Base-by-base conservation (phyloP, 2,329 filamentous ascomycete genomes). In the Fusarium verrucosum region DNA sequence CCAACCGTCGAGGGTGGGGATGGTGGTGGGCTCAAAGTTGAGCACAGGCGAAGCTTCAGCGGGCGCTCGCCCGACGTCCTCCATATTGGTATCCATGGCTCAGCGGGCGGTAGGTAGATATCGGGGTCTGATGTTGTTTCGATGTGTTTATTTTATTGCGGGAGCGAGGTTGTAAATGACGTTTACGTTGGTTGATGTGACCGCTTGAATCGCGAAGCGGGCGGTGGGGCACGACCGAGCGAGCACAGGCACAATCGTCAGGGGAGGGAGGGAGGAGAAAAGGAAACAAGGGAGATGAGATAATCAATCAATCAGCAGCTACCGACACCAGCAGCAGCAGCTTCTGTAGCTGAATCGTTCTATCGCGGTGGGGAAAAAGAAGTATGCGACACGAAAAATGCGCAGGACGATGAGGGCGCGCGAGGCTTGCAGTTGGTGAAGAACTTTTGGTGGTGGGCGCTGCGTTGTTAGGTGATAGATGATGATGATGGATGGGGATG, bases 51-150 rank as follows among this genome's bases (percentile, higher is more conserved):
- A 87, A 72, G 97, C 80, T 75, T 90, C 90, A 77, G 92, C 86
- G 68, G 93, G 91, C 74, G 91, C 89, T 81, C 94, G 92, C 75
- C 90, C 91, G 72, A 96, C 93, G 78, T 99, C 95, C 83, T 97
- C 94, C 95, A 99, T 99, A 81, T 96, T 97, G 76, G 93, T 96
- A 80, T 99, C 94, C 93, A 97, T 97, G 65, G 59, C 58, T 52
- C 37, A 61, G 53, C 17, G 26, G 19, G n/a, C n/a, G n/a, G n/a
- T n/a, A n/a, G n/a, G n/a, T n/a, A n/a, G n/a, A n/a, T 52, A 52
- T 51, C 51, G 38, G n/a, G 37, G 17, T 42, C 55, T 40, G 40
- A 23, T 59, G 9, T 38, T 44, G n/a, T n/a, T n/a, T 41, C 40
- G 59, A 50, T 53, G 51, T 50, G 55, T 62, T 59, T 56, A 50